Conservation (phyloP, 2,329 filamentous ascomycete species). For the Seiridium unicorne region DNA sequence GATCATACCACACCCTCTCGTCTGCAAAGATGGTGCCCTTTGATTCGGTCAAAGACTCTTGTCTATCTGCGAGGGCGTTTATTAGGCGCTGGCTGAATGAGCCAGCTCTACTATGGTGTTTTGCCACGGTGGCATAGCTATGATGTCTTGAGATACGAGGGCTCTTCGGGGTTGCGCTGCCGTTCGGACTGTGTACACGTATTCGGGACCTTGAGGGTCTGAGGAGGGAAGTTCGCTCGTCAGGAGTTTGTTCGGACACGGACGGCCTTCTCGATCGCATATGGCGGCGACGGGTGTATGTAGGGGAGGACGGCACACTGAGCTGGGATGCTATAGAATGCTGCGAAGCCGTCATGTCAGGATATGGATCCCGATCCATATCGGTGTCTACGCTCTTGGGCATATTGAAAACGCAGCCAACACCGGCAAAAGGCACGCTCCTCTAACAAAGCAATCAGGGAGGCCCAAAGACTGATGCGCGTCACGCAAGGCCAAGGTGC, state of each 20-base stretch:
- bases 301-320: background rate
- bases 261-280: conserved; percentile 21
- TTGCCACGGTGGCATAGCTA: conserved; percentile 34
- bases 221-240: conserved; percentile 45
- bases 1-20: conserved; percentile 96
- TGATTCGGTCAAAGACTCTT: conserved; percentile 59
- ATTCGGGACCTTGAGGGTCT: conserved; percentile 38
- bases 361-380: conserved; percentile 11
- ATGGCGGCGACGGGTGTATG: conserved; percentile 15
- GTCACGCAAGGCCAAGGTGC: background rate
- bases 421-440: too few relatives aligned
- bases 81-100: conserved; percentile 63
- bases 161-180: conserved; percentile 17
- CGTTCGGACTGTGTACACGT: conserved; percentile 34
- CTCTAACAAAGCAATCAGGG: too few relatives aligned
- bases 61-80: conserved; percentile 58
- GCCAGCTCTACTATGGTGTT: conserved; percentile 55
- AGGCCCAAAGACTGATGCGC: too few relatives aligned
- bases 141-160: conserved; percentile 35
- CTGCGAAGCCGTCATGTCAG: conserved; percentile 13
- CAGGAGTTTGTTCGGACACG: conserved; percentile 24
- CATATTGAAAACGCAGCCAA: background rate
- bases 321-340: conserved; percentile 8
- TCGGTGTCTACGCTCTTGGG: conserved; percentile 13
- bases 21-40: conserved; percentile 69